A percentile compares a stretch with the other conserved stretches of the same genome.
Conservation (phyloP, 116 monocot species). For the Phalaenopsis hybrid region DNA sequence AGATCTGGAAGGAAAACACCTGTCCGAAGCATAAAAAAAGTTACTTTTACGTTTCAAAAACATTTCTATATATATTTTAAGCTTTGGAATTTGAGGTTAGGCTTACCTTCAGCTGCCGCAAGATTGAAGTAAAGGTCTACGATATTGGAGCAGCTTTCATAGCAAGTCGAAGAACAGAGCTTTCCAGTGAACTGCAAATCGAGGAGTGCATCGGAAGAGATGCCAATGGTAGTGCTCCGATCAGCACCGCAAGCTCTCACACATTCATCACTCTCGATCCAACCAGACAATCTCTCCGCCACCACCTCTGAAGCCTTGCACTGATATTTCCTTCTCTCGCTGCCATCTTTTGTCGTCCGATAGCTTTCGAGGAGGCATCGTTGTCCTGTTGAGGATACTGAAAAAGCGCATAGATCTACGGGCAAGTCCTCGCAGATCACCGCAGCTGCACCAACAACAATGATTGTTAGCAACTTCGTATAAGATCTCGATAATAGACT, state of each 20-base stretch:
- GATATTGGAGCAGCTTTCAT: conserved; percentile 7
- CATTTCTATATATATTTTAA: too few relatives aligned
- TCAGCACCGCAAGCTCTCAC: conserved; percentile 14
- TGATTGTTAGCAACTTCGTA: too few relatives aligned
- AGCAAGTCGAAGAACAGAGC: conserved; percentile 18
- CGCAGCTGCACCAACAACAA: conserved; percentile 12
- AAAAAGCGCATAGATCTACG: conserved; percentile 26
- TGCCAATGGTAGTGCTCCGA: conserved; percentile 3
- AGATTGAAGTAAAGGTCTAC: conserved; percentile 20
- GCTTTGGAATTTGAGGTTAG: too few relatives aligned
- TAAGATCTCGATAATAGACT: neutral
- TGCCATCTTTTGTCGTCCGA: neutral
- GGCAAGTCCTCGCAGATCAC: conserved; percentile 43
- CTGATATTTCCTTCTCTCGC: neutral
- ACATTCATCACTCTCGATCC: conserved; percentile 11
- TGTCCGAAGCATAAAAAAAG: conserved; percentile 6
- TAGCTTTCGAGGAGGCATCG: conserved; percentile 45
- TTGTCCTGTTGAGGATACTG: conserved; percentile 29
- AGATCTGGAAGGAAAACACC: conserved; percentile 45
- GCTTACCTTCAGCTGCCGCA: conserved; percentile 14
- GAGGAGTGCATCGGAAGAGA: conserved; percentile 15
- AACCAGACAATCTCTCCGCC: conserved; percentile 1
- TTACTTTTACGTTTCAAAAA: too few relatives aligned
- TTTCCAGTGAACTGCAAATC: neutral
- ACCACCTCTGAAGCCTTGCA: conserved; percentile 26